Evolutionary conservation across 2,329 filamentous ascomycete genomes (phyloP), one percentile per base, ranked within the genome.

Genomic region (Paecilomyces dactylethromorphus): DNA sequence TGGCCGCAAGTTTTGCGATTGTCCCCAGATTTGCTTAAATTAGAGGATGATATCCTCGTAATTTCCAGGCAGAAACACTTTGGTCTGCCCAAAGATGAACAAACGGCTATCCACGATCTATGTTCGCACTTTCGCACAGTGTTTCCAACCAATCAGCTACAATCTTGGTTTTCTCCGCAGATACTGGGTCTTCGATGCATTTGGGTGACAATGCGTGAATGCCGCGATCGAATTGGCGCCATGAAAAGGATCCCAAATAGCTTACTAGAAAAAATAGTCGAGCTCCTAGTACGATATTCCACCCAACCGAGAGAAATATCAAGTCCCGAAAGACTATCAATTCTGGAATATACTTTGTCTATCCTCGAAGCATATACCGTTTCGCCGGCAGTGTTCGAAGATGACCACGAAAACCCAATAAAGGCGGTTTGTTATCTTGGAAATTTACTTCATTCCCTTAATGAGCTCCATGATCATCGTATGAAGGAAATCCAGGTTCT

Each of bases 321-420:
- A 52, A 31, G n/a, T 54, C 13, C 35, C 56, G 3, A 59, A 67
- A n/a, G 54, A 60, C 32, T 69, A 66, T 33, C 63, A 22, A 56
- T 68, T 6, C 55, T 75, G 29, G 62, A 63, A 50, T 59, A 68
- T 26, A 64, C 65, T 24, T 68, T 77, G 50, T 73, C 72, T 11
- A 70, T 77, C 21, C 58, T 78, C 49, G 76, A 78, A 59, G 68
- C 68, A 22, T 74, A 74, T 56, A 74, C 71, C 13, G 65, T 70
- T 22, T 63, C 69, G 29, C 63, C 67, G 6, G 66, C 60, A n/a
- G 61, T 65, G 7, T 63, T 71, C 31, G 63, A 64, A 29, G n/a
- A 65, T 31, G 65, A 66, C 7, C 63, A 74, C 29, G 64, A 65
- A 56, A 62, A 64, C 49, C 62, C 66, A 10, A 58, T 76, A 18